These are phyloP conservation scores for Coemansia aciculifera DNA, from an alignment of 192 early-diverging fungal species.

Conservation along the genomic window DNA sequence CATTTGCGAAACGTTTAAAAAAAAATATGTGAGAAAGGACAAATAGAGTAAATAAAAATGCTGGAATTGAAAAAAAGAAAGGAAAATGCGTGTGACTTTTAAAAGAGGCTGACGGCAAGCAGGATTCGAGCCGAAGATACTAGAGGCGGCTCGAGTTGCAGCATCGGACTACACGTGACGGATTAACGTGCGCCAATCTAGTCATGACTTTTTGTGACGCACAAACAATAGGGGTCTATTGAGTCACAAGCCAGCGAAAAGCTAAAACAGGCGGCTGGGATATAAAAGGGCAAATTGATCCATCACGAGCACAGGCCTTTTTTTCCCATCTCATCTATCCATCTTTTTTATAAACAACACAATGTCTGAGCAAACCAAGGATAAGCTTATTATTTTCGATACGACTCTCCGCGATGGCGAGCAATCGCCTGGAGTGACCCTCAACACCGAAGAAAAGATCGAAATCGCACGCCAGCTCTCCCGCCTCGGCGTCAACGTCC, in stretches of 20 bases:
- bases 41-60: not conserved
- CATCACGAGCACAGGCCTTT: not conserved
- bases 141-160: not conserved
- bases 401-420: conserved; percentile 97
- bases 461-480: conserved; percentile 93
- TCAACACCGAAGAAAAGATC: conserved; percentile 90
- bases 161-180: not conserved
- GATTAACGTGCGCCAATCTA: not conserved
- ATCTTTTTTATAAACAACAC: not conserved
- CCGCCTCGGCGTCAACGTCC: conserved; percentile 90
- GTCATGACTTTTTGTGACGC: too few species aligned
- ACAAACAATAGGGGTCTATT: not conserved
- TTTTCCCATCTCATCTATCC: not conserved
- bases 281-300: not conserved
- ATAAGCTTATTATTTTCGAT: conserved; percentile 92
- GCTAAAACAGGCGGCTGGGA: not conserved
- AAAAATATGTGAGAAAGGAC: not conserved
- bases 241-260: not conserved
- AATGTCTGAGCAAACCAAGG: conserved; percentile 41
- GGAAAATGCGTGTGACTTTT: not conserved
- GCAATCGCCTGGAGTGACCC: conserved; percentile 96
- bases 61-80: not conserved
- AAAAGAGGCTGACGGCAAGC: not conserved
- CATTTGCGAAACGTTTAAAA: not conserved
- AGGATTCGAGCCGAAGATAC: not conserved